A percentile compares a stretch with the other conserved stretches of the same genome.
These are phyloP conservation scores for Penicillium nordicum DNA, from an alignment of 2,329 filamentous ascomycete species.

Conservation along the genomic window DNA sequence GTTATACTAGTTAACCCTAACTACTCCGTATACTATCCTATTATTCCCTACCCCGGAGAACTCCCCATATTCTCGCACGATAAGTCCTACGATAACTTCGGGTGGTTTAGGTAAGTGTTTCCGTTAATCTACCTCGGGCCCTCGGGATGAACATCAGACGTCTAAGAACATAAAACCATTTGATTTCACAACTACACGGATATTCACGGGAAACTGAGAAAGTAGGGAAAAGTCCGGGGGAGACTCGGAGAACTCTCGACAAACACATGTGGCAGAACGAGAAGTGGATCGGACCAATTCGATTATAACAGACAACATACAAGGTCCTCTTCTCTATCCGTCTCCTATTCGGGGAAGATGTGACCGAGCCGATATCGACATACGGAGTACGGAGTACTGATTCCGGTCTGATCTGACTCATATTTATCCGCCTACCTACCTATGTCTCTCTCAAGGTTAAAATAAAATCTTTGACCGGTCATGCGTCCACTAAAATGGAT, in stretches of 20 bases:
- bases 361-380: neutral
- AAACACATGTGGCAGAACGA: neutral
- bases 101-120: conserved; percentile 20
- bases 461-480: conserved; percentile 7
- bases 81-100: conserved; percentile 3
- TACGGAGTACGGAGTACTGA: no score
- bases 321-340: neutral
- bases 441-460: neutral
- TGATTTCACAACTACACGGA: conserved; percentile 8
- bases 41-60: neutral
- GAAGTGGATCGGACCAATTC: conserved; percentile 1
- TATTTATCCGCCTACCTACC: neutral
- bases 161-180: neutral
- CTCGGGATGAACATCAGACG: conserved; percentile 7
- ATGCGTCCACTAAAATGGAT: conserved; percentile 12
- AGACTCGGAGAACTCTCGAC: conserved; percentile 26
- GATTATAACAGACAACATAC: neutral
- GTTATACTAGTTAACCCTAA: neutral
- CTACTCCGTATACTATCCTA: neutral
- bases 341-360: conserved; percentile 14
- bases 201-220: conserved; percentile 19
- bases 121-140: conserved; percentile 20
- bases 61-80: conserved; percentile 13
- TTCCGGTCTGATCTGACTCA: neutral
- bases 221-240: conserved; percentile 14